Base-by-base conservation (phyloP, 768 basidiomycete species). In the Cantharellus anzutake region DNA sequence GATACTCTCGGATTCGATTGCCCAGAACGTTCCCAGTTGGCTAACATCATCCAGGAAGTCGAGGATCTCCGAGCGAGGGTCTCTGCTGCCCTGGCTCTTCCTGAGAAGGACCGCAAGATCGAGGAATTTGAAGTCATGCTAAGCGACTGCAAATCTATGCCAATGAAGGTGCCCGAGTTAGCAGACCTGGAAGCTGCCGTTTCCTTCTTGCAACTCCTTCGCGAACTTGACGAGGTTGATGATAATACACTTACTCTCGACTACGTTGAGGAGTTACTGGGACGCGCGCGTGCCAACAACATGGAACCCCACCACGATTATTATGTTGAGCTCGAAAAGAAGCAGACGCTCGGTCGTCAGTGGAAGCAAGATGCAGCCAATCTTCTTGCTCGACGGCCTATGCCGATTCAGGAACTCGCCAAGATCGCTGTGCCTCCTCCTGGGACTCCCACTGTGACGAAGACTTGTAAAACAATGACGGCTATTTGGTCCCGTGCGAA, bases 1-100 rank as follows among this genome's bases (percentile, higher is more conserved):
- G 80, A 86, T 59, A 74, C 70, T 4, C 77, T 96, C 11, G 88
- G 89, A 0, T 96, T 96, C 65, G 89, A 94, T 62, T 78, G 82
- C 52, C 78, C 79, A 3, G 92, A 96, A 70, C 57, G 70, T n/a
- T 39, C 61, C 3, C 59, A 60, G 20, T 61, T 4, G 50, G 63
- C 34, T 56, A 66, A 35, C 63, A 66, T 29, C 44, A 65, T n/a
- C 56, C 61, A 64, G 48, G 65, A 60, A 3, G 62, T 63, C 2
- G 60, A 67, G 5, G 66, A 68, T 29, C 60, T 67, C 11, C 68
- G 68, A 3, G 63, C 67, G 5, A 57, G 40, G 4, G n/a, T 40
- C 14, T 48, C 38, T 37, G 41, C 60, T 16, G 35, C 39, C 5
- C 38, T 48, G n/a, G 5, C 14, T 14, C 41, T 35, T 37, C 41